Conservation (phyloP, 768 basidiomycete species). For the Gymnopilus junonius region DNA sequence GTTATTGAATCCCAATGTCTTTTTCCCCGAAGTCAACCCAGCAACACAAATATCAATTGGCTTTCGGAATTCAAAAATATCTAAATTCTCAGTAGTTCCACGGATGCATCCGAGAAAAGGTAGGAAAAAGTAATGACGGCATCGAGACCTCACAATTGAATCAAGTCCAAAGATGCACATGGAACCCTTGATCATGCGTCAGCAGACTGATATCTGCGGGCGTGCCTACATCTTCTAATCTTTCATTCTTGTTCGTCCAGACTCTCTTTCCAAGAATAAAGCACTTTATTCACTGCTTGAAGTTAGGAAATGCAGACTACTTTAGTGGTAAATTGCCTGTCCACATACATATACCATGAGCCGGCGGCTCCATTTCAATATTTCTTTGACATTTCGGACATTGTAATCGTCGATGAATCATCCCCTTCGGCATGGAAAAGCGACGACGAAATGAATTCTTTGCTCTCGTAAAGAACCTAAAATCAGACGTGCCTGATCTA, state of each 20-base stretch:
- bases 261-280: constrained; percentile 6
- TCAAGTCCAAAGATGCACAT: constrained; percentile 22
- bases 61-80: background rate
- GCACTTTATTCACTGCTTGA: background rate
- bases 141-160: constrained; percentile 21
- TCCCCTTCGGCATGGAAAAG: background rate
- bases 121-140: constrained; percentile 32
- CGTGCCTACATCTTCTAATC: constrained; percentile 17
- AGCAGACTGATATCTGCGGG: constrained; percentile 12
- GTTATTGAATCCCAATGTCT: background rate
- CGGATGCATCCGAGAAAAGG: constrained; percentile 29
- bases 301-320: background rate
- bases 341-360: background rate
- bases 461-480: constrained; percentile 2
- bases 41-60: background rate
- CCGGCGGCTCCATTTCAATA: constrained; percentile 2
- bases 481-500: constrained; percentile 17
- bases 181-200: constrained; percentile 19
- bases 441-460: constrained; percentile 1
- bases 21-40: constrained; percentile 9
- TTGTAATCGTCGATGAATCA: background rate
- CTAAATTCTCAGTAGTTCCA: constrained; percentile 5
- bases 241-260: background rate
- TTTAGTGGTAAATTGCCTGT: background rate
- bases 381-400: background rate